A percentile compares a stretch with the other conserved stretches of the same genome.
Conservation (phyloP, 495 filamentous ascomycete genomes). For the Daldinia caldariorum region DNA sequence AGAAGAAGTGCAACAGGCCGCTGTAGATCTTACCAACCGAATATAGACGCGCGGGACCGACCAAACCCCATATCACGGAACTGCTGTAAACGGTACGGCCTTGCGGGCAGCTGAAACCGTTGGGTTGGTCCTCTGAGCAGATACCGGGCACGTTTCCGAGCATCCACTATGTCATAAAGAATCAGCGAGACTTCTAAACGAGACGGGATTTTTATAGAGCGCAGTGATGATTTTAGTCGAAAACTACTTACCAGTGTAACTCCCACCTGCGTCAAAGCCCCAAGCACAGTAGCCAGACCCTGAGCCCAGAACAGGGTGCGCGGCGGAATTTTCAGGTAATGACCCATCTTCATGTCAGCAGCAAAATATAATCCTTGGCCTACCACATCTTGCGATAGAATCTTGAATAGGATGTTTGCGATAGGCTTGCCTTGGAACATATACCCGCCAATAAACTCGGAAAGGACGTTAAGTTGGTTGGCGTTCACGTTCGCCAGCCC, state of each 20-base stretch:
- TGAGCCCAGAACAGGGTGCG: constrained; percentile 45
- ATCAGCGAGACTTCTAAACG: background rate
- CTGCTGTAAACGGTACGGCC: constrained; percentile 47
- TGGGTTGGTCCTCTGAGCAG: constrained; percentile 43
- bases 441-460: constrained; percentile 48
- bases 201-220: background rate
- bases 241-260: constrained; percentile 37
- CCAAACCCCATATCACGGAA: constrained; percentile 46
- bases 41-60: constrained; percentile 44
- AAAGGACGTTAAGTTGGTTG: constrained; percentile 46
- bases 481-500: constrained; percentile 46
- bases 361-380: constrained; percentile 46
- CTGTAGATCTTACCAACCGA: constrained; percentile 45
- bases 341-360: constrained; percentile 46
- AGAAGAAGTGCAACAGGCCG: constrained; percentile 43
- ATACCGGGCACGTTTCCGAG: constrained; percentile 46
- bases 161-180: constrained; percentile 44
- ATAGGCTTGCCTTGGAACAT: constrained; percentile 46
- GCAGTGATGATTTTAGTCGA: background rate
- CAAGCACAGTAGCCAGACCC: constrained; percentile 41
- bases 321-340: constrained; percentile 46
- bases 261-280: constrained; percentile 41
- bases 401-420: constrained; percentile 47
- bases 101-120: constrained; percentile 44
- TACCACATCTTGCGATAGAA: constrained; percentile 44